Evolutionary conservation across 1,284 basidiomycete genomes (phyloP).

Genomic region (Dichomitus squalens): DNA sequence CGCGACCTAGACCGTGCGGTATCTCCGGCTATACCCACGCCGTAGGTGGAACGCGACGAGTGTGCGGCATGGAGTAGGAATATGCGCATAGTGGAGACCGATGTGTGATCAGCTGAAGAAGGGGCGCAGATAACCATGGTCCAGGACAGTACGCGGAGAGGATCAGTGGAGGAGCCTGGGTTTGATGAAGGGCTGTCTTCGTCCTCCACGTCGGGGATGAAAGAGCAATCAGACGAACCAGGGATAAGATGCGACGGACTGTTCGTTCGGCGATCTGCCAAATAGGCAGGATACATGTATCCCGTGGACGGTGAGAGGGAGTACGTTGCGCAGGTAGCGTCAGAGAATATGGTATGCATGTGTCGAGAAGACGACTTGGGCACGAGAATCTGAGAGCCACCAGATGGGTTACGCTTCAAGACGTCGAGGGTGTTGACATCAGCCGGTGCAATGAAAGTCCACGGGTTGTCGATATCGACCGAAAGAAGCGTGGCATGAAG

Average conservation of each 20-base stretch:
- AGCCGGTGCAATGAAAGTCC: constrained; percentile 41
- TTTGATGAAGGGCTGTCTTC: constrained; percentile 20
- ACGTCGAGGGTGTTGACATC: constrained; percentile 15
- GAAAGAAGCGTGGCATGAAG: constrained; percentile 59
- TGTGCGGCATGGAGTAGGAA: constrained; percentile 56
- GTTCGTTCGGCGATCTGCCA: constrained; percentile 16
- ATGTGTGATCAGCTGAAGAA: constrained; percentile 38
- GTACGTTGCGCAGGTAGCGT: constrained; percentile 51
- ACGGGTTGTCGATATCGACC: constrained; percentile 56
- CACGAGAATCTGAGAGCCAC: constrained; percentile 15
- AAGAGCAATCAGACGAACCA: constrained; percentile 19
- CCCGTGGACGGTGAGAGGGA: constrained; percentile 44
- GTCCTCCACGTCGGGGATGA: constrained; percentile 36
- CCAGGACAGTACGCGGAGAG: constrained; percentile 43
- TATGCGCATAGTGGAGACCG: constrained; percentile 57
- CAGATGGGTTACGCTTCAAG: constrained; percentile 13
- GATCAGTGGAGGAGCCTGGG: constrained; percentile 38
- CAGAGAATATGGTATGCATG: constrained; percentile 28
- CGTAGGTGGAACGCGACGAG: constrained; percentile 40
- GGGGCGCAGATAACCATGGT: constrained; percentile 59
- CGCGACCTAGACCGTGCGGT: neutral
- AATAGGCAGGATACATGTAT: constrained; percentile 38
- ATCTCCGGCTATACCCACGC: constrained; percentile 17
- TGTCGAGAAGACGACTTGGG: constrained; percentile 18
- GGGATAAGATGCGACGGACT: constrained; percentile 18